Base-by-base conservation (phyloP, 768 basidiomycete species). In the Xerocomus potaroensis region DNA sequence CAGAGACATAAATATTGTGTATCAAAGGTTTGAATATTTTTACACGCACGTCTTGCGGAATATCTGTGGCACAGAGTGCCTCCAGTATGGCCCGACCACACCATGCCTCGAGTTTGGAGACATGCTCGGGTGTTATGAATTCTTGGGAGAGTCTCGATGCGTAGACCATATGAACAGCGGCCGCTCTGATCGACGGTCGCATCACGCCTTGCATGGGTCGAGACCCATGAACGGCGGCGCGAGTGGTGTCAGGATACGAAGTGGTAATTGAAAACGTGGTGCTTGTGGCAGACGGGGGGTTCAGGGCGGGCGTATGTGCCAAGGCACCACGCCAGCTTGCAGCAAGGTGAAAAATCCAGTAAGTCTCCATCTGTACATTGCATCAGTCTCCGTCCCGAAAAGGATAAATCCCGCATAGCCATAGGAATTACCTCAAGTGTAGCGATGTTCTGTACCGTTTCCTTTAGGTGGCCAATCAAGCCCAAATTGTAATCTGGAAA, bases 131-230 rank as follows among this genome's bases (percentile, higher is more conserved):
- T 4, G 79, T 80, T 57, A 91, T 90, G 58, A 91, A 89, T 50
- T 78, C 84, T 52, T 72, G 75, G 22, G 85, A 83, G 33, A 71
- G 73, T 39, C 88, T 78, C 34, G 81, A 76, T n/a, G 88, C 88
- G 58, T 87, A 91, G 5, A 90, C 78, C 77, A 90, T 86, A 49
- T 91, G 88, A 18, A 78, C 79, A 14, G 84, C 83, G 14, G 88
- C 84, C n/a, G 84, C 89, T 55, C 78, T 76, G 57, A 91, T 89
- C 47, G 57, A 54, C 15, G 70, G 58, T 16, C 48, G 57, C 4
- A 19, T 23, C 54, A 45, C n/a, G 34, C 44, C 40, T 38, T 45
- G 29, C 36, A 31, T 36, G 2, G 39, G 42, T 9, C 14, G 21
- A 1, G 51, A 32, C 19, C 10, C n/a, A 14, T 33, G 23, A 49